A percentile compares a stretch with the other conserved stretches of the same genome.
Conservation (phyloP, 495 filamentous ascomycete genomes). For the Aspergillus bertholletiae region DNA sequence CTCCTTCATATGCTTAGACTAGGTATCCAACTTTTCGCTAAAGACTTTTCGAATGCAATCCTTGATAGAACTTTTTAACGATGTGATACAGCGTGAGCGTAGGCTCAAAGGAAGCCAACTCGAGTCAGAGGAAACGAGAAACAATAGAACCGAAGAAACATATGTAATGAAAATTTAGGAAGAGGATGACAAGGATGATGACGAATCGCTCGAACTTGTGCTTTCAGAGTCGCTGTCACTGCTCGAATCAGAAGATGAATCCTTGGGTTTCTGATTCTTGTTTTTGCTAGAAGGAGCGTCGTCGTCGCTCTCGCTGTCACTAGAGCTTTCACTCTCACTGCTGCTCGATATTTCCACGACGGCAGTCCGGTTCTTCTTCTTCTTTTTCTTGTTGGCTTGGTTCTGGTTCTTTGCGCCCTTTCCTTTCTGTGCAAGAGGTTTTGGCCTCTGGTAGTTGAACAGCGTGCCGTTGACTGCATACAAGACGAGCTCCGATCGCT, state of each 20-base stretch:
- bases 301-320: conserved; percentile 30
- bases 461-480: conserved; percentile 37
- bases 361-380: conserved; percentile 52
- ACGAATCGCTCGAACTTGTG: conserved; percentile 9
- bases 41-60: conserved; percentile 3
- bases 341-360: conserved; percentile 46
- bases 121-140: too few species aligned
- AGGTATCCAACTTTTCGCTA: conserved; percentile 11
- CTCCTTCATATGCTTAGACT: conserved; percentile 2
- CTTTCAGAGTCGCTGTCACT: conserved; percentile 20
- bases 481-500: conserved; percentile 44
- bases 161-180: background rate
- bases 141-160: too few species aligned
- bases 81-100: background rate
- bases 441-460: conserved; percentile 29
- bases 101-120: background rate
- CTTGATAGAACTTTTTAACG: background rate
- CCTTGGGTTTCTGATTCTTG: background rate
- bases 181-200: background rate
- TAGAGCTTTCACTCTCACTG: conserved; percentile 36
- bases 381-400: conserved; percentile 49
- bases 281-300: conserved; percentile 14
- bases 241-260: conserved; percentile 14
- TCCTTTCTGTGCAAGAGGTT: conserved; percentile 17
- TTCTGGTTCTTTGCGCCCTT: conserved; percentile 16